Percentiles rank a stretch among this genome's conserved stretches.
These are phyloP conservation scores for Skeletonema grethae DNA, from an alignment of 108 stramenopile species.

Conservation along the genomic window DNA sequence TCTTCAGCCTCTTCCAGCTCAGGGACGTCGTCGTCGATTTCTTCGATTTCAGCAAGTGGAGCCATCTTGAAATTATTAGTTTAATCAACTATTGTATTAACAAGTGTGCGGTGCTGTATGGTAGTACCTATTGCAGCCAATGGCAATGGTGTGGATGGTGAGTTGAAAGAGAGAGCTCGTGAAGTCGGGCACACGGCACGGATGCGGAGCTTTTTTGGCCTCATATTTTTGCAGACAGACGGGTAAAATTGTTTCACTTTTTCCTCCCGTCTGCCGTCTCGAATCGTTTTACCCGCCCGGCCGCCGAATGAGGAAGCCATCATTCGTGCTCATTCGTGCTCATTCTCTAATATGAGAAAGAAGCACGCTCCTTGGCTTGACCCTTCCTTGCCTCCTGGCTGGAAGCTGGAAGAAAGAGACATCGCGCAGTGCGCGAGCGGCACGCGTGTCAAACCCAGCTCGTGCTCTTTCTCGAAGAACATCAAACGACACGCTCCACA, in stretches of 20 bases:
- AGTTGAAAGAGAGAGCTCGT: too few relatives aligned
- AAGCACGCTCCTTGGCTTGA: not conserved
- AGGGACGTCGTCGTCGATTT: constrained; percentile 78
- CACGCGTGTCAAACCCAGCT: too few relatives aligned
- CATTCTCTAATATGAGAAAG: not conserved
- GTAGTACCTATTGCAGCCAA: not conserved
- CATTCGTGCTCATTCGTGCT: not conserved
- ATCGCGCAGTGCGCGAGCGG: too few relatives aligned
- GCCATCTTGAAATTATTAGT: constrained; percentile 24
- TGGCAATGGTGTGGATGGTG: too few relatives aligned
- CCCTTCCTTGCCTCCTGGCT: too few relatives aligned
- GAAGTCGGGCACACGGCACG: too few relatives aligned
- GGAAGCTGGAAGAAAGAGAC: too few relatives aligned
- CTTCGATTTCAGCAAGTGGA: constrained; percentile 66
- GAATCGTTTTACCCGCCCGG: too few relatives aligned
- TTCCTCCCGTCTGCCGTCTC: too few relatives aligned
- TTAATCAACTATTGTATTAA: too few relatives aligned
- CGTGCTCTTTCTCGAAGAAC: not conserved
- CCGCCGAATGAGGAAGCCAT: too few relatives aligned
- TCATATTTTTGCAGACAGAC: not conserved
- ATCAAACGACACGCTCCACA: not conserved
- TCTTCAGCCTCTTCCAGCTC: constrained; percentile 76
- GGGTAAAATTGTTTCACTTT: not conserved
- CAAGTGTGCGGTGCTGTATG: not conserved
- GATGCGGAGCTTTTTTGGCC: not conserved